Evolutionary conservation across 1,139 yeast species (phyloP).

Genomic region (Yamadazyma conglobata): DNA sequence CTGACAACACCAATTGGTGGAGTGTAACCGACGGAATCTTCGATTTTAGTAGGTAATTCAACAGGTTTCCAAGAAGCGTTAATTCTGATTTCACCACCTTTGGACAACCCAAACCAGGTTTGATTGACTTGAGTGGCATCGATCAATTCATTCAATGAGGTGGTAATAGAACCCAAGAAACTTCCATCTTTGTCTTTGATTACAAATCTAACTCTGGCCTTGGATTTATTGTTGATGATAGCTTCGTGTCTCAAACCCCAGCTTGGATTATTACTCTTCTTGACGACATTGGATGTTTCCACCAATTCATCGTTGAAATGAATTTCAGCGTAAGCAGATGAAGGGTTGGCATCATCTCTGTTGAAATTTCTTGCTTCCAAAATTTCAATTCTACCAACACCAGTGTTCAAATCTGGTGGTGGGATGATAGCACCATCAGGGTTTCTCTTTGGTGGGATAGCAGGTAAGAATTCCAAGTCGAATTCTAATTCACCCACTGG

Average conservation of each 20-base stretch:
- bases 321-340: constrained; percentile 70
- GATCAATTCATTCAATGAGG: constrained; percentile 65
- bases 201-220: constrained; percentile 61
- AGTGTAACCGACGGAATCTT: constrained; percentile 75
- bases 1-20: constrained; percentile 93
- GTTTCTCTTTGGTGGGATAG: constrained; percentile 67
- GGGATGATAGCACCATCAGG: constrained; percentile 86
- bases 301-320: constrained; percentile 59
- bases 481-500: constrained; percentile 72
- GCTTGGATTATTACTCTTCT: constrained; percentile 63
- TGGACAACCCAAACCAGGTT: constrained; percentile 66
- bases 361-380: constrained; percentile 50
- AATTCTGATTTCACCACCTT: constrained; percentile 72
- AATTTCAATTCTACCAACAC: constrained; percentile 65
- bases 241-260: constrained; percentile 68
- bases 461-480: constrained; percentile 75
- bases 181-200: constrained; percentile 60
- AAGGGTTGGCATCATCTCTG: constrained; percentile 33
- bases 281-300: constrained; percentile 53
- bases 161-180: constrained; percentile 58
- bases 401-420: constrained; percentile 91
- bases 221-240: constrained; percentile 71
- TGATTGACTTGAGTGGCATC: constrained; percentile 77
- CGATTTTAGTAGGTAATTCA: constrained; percentile 45
- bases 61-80: constrained; percentile 86